Conservation (phyloP, 176 grass and related monocot genomes). For the Cenchrus purpureus region DNA sequence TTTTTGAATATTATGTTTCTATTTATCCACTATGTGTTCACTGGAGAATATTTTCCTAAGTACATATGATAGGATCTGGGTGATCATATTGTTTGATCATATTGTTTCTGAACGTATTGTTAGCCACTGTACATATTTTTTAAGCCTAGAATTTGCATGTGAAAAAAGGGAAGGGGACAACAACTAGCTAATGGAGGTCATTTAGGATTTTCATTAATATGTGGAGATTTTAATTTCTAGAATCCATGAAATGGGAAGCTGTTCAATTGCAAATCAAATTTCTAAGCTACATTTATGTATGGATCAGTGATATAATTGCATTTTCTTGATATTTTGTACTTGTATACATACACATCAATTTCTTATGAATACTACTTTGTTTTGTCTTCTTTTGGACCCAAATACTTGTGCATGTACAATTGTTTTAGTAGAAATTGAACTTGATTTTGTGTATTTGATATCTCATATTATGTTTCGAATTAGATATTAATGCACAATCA, state of each 20-base stretch:
- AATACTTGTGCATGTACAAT: too few species aligned
- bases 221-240: neutral
- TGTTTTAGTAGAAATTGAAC: neutral
- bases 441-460: neutral
- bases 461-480: too few species aligned
- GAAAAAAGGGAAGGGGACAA: neutral
- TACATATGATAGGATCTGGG: neutral
- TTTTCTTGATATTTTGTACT: neutral
- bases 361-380: too few species aligned
- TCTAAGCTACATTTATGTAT: neutral
- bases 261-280: neutral
- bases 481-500: too few species aligned
- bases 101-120: neutral
- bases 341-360: neutral
- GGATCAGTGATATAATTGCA: neutral
- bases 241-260: neutral
- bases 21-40: neutral
- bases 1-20: neutral
- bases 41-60: neutral
- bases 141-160: neutral
- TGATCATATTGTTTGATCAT: neutral
- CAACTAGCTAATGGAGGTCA: neutral
- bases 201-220: neutral
- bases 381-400: too few species aligned
- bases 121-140: neutral